These are phyloP conservation scores for Cadophora sp. DNA, from an alignment of 2,329 filamentous ascomycete species.

Conservation along the genomic window DNA sequence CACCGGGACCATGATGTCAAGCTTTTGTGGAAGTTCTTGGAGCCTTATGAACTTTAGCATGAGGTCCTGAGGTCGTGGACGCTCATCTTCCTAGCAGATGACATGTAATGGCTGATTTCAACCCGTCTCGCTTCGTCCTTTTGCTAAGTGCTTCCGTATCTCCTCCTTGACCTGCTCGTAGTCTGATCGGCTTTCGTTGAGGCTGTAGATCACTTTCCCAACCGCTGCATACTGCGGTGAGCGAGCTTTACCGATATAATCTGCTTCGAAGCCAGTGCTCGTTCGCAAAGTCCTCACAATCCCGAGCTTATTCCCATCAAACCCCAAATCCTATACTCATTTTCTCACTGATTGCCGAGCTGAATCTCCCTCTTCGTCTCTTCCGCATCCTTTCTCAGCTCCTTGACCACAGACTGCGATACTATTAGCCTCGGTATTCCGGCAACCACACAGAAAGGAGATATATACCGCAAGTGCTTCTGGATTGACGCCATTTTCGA, in stretches of 20 bases:
- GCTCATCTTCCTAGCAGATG: background rate
- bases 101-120: no score
- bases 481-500: conserved; percentile 96
- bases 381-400: conserved; percentile 43
- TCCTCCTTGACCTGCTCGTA: background rate
- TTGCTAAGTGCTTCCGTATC: background rate
- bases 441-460: background rate
- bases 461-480: conserved; percentile 86
- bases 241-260: background rate
- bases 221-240: background rate
- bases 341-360: conserved; percentile 19
- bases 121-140: background rate
- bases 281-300: background rate
- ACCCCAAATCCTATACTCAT: background rate
- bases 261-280: background rate
- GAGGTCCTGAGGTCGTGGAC: no score
- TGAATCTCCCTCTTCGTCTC: conserved; percentile 34
- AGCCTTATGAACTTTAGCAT: background rate
- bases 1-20: background rate
- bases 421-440: conserved; percentile 25
- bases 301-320: background rate
- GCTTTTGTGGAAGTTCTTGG: background rate
- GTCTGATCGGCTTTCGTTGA: background rate
- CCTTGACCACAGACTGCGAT: conserved; percentile 42
- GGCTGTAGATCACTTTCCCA: background rate